Evolutionary conservation across 2,329 filamentous ascomycete genomes (phyloP).

Genomic region (Rhinocladiella mackenziei): DNA sequence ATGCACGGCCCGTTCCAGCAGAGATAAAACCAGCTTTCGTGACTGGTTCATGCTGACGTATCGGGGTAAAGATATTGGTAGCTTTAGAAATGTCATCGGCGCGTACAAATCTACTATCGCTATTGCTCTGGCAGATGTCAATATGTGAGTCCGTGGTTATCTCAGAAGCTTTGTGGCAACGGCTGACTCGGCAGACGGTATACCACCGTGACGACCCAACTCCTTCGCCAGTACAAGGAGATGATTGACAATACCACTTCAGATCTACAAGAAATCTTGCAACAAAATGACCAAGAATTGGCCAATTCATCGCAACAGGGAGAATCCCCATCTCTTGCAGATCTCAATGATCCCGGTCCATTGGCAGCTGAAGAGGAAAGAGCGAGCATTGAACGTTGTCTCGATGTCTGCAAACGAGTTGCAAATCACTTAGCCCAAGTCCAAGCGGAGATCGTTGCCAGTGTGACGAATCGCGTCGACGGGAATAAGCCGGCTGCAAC

Average conservation of each 20-base stretch:
- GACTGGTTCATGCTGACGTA: slow-evolving; percentile 23
- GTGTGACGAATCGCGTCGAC: no score
- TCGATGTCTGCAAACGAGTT: slow-evolving; percentile 35
- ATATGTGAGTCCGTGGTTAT: slow-evolving; percentile 27
- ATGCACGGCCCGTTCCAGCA: slow-evolving; percentile 20
- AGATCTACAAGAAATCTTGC: slow-evolving; percentile 36
- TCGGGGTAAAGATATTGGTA: slow-evolving; percentile 24
- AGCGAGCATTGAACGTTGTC: slow-evolving; percentile 36
- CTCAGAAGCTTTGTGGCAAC: not conserved
- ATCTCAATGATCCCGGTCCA: slow-evolving; percentile 6
- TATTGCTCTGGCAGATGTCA: slow-evolving; percentile 31
- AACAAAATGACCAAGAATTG: slow-evolving; percentile 33
- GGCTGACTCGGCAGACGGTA: slow-evolving; percentile 22
- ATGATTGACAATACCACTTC: slow-evolving; percentile 36
- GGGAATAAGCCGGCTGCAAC: not conserved
- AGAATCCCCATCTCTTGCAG: not conserved
- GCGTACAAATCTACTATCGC: slow-evolving; percentile 32
- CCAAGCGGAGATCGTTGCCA: slow-evolving; percentile 14
- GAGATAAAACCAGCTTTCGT: slow-evolving; percentile 24
- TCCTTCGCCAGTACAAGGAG: slow-evolving; percentile 34
- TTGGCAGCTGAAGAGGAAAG: slow-evolving; percentile 35
- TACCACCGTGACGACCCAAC: slow-evolving; percentile 24
- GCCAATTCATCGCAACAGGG: slow-evolving; percentile 26
- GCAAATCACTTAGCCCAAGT: slow-evolving; percentile 34
- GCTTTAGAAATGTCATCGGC: slow-evolving; percentile 27